phyloP scores from a whole-genome alignment of 2,329 filamentous ascomycete genomes.

The Ophiostoma perfectum region DNA sequence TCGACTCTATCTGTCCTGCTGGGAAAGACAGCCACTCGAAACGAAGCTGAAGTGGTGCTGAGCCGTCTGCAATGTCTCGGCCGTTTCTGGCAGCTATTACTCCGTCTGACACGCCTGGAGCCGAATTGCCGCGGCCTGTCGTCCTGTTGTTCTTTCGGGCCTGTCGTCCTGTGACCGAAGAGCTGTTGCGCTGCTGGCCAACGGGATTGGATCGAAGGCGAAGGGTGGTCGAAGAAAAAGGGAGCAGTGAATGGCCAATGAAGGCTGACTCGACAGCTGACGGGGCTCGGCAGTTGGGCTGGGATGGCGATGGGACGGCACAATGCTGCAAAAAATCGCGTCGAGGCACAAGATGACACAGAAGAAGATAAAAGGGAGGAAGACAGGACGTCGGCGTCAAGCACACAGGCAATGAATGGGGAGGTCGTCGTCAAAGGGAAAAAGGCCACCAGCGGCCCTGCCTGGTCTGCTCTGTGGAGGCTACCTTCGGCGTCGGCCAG shows the following conservation, averaged over 20 bases:
- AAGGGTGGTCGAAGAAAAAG: background rate
- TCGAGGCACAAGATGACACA: background rate
- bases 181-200: background rate
- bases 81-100: background rate
- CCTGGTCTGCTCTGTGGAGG: background rate
- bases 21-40: background rate
- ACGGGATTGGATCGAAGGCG: background rate
- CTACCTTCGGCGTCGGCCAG: background rate
- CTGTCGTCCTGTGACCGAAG: background rate
- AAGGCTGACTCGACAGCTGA: conserved; percentile 2
- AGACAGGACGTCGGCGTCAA: background rate
- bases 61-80: conserved; percentile 8
- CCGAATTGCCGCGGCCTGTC: background rate
- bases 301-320: background rate
- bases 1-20: background rate
- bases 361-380: conserved; percentile 3
- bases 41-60: background rate
- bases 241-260: conserved; percentile 5
- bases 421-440: conserved; percentile 14
- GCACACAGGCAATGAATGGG: background rate
- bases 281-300: background rate
- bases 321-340: background rate
- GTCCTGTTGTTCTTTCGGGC: background rate
- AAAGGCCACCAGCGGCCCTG: background rate
- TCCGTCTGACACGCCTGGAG: background rate